Evolutionary conservation across 176 grass and related monocot species (phyloP), one percentile per base, ranked within the genome.

Genomic region (Oryza meyeriana): DNA sequence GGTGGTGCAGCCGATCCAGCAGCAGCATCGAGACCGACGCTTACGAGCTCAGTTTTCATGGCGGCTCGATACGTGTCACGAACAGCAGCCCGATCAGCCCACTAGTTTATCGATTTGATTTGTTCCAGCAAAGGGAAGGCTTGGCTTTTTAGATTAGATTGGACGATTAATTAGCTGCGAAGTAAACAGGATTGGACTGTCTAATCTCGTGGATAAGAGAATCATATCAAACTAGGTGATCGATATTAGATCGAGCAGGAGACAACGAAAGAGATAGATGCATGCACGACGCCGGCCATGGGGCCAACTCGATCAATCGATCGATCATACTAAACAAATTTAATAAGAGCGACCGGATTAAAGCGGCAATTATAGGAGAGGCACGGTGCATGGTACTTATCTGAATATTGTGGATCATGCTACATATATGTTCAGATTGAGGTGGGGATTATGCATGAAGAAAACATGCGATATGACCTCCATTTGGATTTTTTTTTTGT

Each of bases 51-150:
- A 69, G 34, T 40, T 72, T 30, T 34, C 66, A 22, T 27, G 45
- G 13, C 39, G 9, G 32, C 7, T 38, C 68, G 59, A 80, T 79
- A 74, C 76, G 84, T 79, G 84, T 55, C 68, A 27, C 8, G 36
- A 55, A n/a, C 66, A 65, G 24, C 39, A 0, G 12, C 11, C 72
- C 0, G 31, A 69, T 44, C 1, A 5, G 35, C 17, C 24, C 33
- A 8, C 22, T 30, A 30, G 4, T 58, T 65, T 66, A 36, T 1
- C 32, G 14, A 50, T 50, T 50, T 50, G 47, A 20, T 52, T 52
- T 20, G 1, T 52, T 52, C 4, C 10, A 57, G 4, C 17, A 36
- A 32, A 33, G 0, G 5, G 65, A 82, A 34, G 29, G 29, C 18
- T 59, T 59, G 22, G 8, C 55, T 25, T 25, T 59, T 24, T 10